Percentiles rank a stretch among this genome's conserved stretches.
These are phyloP conservation scores for Claviceps maximensis DNA, from an alignment of 2,329 filamentous ascomycete species.

Conservation along the genomic window DNA sequence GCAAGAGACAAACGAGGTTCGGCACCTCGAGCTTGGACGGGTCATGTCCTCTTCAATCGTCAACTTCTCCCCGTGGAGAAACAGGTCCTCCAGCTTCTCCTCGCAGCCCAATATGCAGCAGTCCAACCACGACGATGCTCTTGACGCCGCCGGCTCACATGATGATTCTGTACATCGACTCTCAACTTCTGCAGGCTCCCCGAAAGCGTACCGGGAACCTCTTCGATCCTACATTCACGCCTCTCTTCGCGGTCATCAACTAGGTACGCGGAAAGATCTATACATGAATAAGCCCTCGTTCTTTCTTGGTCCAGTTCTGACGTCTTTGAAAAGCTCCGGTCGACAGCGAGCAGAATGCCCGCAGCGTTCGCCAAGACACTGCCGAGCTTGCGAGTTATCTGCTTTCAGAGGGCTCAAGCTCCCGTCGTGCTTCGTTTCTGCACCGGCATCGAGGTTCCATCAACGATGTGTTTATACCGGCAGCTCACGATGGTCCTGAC, in stretches of 20 bases:
- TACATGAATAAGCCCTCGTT: too few species aligned
- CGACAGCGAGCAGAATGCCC: constrained; percentile 62
- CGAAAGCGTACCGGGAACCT: constrained; percentile 42
- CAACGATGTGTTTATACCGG: constrained; percentile 15
- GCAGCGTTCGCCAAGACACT: constrained; percentile 72
- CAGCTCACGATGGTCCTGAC: constrained; percentile 11
- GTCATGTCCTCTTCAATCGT: constrained; percentile 34
- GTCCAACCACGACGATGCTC: constrained; percentile 13
- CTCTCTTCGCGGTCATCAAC: constrained; percentile 43
- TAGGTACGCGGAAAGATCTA: too few species aligned
- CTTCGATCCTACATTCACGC: constrained; percentile 61
- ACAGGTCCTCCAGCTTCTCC: constrained; percentile 25
- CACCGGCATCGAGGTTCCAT: constrained; percentile 18
- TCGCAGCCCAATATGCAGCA: constrained; percentile 18
- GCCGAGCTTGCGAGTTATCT: constrained; percentile 76
- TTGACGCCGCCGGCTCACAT: constrained; percentile 12
- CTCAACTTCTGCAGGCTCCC: constrained; percentile 26
- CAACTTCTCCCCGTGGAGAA: constrained; percentile 36
- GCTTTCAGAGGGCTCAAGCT: constrained; percentile 47
- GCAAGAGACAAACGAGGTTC: not conserved
- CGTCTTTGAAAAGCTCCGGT: constrained; percentile 28
- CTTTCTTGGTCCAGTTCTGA: not conserved
- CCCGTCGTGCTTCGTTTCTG: constrained; percentile 34
- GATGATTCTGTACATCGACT: constrained; percentile 15
- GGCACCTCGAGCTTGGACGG: not conserved